A percentile compares a stretch with the other conserved stretches of the same genome.
Conservation (phyloP, 768 basidiomycete species). For the Serpula lacrymans region DNA sequence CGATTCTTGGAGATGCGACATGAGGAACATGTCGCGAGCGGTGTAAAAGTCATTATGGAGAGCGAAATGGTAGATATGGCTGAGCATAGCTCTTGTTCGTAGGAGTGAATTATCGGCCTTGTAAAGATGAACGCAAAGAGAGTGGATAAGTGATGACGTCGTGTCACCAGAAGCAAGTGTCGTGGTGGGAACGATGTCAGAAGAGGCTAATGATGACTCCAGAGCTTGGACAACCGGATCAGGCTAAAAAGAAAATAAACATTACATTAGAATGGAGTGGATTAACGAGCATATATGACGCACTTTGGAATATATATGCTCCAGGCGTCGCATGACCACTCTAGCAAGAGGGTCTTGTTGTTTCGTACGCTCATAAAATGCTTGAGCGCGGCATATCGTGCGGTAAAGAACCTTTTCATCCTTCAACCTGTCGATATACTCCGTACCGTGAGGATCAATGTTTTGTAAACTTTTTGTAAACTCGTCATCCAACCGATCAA, state of each 20-base stretch:
- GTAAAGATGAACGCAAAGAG: conserved; percentile 90
- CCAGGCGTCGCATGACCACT: conserved; percentile 91
- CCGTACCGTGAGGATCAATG: conserved; percentile 98
- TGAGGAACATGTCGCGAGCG: conserved; percentile 95
- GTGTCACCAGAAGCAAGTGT: conserved; percentile 51
- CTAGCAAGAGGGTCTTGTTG: conserved; percentile 79
- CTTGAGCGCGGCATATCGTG: conserved; percentile 90
- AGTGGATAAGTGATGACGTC: conserved; percentile 79
- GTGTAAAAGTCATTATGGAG: conserved; percentile 96
- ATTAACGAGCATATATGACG: conserved; percentile 9
- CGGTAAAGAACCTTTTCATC: conserved; percentile 94
- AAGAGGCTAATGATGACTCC: conserved; percentile 61
- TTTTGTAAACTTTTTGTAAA: conserved; percentile 97
- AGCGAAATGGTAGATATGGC: conserved; percentile 96
- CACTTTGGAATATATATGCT: conserved; percentile 98
- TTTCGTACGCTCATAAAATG: conserved; percentile 80
- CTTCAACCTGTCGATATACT: conserved; percentile 95
- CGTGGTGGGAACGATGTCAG: conserved; percentile 60
- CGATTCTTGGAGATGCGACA: conserved; percentile 98
- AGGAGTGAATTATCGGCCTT: conserved; percentile 86
- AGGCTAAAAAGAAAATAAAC: conserved; percentile 52
- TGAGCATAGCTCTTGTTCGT: conserved; percentile 95
- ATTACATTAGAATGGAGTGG: conserved; percentile 5
- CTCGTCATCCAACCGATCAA: conserved; percentile 96
- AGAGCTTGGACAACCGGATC: conserved; percentile 90